phyloP scores from a whole-genome alignment of 768 basidiomycete species.

The Xanthoconium purpureum region DNA sequence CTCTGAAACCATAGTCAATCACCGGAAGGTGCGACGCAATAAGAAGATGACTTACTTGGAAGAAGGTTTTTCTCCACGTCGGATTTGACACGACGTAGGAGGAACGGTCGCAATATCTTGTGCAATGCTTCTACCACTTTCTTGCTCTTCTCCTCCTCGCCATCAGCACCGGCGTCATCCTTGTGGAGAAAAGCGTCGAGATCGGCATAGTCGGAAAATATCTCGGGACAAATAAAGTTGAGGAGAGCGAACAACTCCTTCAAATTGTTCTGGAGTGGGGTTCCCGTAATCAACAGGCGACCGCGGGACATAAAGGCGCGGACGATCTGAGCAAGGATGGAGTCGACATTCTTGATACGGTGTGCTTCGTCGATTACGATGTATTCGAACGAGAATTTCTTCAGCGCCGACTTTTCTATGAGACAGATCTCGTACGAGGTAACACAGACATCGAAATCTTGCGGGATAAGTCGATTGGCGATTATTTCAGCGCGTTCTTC shows the following conservation, averaged over 20 bases:
- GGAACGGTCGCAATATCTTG: slow-evolving; percentile 93
- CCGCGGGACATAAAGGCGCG: slow-evolving; percentile 86
- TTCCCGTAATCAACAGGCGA: slow-evolving; percentile 92
- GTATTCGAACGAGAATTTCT: slow-evolving; percentile 96
- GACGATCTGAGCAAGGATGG: slow-evolving; percentile 92
- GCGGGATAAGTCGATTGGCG: slow-evolving; percentile 70
- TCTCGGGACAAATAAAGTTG: slow-evolving; percentile 97
- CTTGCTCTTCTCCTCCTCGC: slow-evolving; percentile 81
- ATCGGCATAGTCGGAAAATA: slow-evolving; percentile 88
- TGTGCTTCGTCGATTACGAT: slow-evolving; percentile 99
- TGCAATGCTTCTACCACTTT: slow-evolving; percentile 96
- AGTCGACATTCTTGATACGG: slow-evolving; percentile 98
- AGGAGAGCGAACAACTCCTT: slow-evolving; percentile 91
- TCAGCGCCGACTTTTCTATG: slow-evolving; percentile 88
- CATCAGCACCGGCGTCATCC: slow-evolving; percentile 64
- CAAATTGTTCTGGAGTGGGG: slow-evolving; percentile 93
- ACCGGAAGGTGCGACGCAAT: neutral
- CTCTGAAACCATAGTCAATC: slow-evolving; percentile 44
- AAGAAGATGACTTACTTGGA: slow-evolving; percentile 57
- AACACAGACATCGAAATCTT: slow-evolving; percentile 91
- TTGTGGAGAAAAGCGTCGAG: slow-evolving; percentile 93
- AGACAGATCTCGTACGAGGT: slow-evolving; percentile 97
- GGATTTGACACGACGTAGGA: slow-evolving; percentile 89
- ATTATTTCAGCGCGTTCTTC: slow-evolving; percentile 88
- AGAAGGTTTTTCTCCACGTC: slow-evolving; percentile 96